Evolutionary conservation across 1,139 yeast genomes (phyloP).

Genomic region (Pichia sp.): DNA sequence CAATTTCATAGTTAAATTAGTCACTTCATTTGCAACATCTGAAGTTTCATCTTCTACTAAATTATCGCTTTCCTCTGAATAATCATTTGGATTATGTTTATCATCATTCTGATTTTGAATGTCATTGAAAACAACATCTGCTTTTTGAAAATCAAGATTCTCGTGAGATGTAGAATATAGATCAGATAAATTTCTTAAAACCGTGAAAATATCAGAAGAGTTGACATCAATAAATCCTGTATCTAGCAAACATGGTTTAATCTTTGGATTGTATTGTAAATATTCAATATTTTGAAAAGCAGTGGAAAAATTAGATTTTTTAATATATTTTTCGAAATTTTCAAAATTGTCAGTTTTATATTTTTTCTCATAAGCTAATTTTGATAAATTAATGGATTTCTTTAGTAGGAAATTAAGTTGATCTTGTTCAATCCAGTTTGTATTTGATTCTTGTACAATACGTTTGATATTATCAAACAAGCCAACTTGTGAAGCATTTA

Average conservation of each 20-base stretch:
- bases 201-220: background rate
- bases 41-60: background rate
- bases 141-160: no score
- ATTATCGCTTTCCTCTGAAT: background rate
- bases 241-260: background rate
- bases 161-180: no score
- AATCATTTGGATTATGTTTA: background rate
- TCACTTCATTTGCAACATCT: background rate
- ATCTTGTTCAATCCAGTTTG: slow-evolving; percentile 37
- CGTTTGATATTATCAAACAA: slow-evolving; percentile 24
- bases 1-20: slow-evolving; percentile 2
- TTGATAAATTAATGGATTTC: slow-evolving; percentile 17
- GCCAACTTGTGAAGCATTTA: slow-evolving; percentile 20
- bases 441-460: slow-evolving; percentile 5
- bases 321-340: background rate
- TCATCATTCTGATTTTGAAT: background rate
- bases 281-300: slow-evolving; percentile 20
- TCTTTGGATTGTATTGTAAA: slow-evolving; percentile 14
- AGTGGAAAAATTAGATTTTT: slow-evolving; percentile 15
- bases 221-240: background rate
- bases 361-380: slow-evolving; percentile 12
- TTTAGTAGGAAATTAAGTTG: slow-evolving; percentile 33
- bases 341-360: background rate
- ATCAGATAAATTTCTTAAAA: background rate
- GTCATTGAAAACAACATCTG: background rate